Conservation (phyloP, 257 asterid species). For the Voacanga thouarsii region DNA sequence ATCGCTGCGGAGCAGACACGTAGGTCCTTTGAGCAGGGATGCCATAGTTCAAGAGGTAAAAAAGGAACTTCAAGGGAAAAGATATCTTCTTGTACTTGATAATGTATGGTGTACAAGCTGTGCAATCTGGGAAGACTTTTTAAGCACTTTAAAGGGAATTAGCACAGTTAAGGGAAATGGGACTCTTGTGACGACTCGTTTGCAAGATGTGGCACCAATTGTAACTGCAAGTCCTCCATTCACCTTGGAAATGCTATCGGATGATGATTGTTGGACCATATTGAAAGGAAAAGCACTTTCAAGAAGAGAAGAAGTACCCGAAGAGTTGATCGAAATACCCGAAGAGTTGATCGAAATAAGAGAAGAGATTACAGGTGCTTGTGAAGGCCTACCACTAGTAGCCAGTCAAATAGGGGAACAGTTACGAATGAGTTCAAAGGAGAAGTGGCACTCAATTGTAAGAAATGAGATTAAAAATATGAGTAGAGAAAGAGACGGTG, state of each 20-base stretch:
- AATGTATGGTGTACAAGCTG: constrained; percentile 15
- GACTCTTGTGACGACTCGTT: constrained; percentile 10
- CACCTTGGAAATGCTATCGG: background rate
- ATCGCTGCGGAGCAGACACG: background rate
- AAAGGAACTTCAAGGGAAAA: background rate
- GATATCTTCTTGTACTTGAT: constrained; percentile 19
- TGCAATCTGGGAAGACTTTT: constrained; percentile 8
- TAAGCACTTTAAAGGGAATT: background rate
- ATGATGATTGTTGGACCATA: constrained; percentile 11
- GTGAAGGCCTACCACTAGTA: background rate
- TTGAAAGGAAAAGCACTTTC: background rate
- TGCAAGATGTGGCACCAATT: background rate
- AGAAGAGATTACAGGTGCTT: background rate
- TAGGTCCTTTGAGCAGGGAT: background rate
- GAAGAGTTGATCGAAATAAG: background rate
- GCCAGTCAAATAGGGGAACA: constrained; percentile 29
- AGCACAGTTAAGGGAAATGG: constrained; percentile 1
- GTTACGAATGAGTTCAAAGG: background rate
- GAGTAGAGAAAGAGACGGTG: background rate
- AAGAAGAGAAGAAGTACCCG: background rate
- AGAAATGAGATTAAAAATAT: background rate
- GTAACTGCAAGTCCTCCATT: background rate
- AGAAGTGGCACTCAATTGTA: constrained; percentile 22
- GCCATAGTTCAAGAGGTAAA: background rate
- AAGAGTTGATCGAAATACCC: background rate